These are phyloP conservation scores for Xylariaceae sp. DNA, from an alignment of 2,329 filamentous ascomycete species.

Conservation along the genomic window DNA sequence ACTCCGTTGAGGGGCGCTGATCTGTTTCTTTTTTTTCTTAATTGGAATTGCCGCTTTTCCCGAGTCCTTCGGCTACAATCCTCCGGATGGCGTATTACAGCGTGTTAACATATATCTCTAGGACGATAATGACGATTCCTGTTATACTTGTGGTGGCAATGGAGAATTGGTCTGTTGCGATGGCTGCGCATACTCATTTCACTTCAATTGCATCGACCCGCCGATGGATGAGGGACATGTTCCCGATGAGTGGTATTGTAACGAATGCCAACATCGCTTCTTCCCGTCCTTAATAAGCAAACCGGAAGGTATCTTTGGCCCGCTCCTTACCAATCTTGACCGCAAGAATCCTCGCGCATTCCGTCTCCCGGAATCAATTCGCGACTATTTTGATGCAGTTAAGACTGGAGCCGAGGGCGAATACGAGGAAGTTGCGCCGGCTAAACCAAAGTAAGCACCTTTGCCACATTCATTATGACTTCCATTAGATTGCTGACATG, in stretches of 20 bases:
- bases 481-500: constrained; percentile 27
- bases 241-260: constrained; percentile 82
- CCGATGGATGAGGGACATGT: constrained; percentile 61
- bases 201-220: constrained; percentile 84
- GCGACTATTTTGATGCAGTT: constrained; percentile 76
- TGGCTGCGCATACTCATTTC: constrained; percentile 84
- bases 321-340: constrained; percentile 61
- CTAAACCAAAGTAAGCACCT: constrained; percentile 54
- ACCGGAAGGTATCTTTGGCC: constrained; percentile 55
- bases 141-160: constrained; percentile 77
- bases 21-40: constrained; percentile 16
- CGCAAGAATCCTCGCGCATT: constrained; percentile 69
- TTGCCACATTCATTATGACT: not conserved
- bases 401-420: constrained; percentile 71
- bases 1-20: constrained; percentile 11
- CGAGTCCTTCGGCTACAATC: constrained; percentile 32
- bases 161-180: constrained; percentile 92
- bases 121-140: constrained; percentile 85
- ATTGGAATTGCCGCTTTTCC: constrained; percentile 32
- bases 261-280: constrained; percentile 57
- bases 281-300: constrained; percentile 40
- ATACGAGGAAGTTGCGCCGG: constrained; percentile 64
- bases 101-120: constrained; percentile 36
- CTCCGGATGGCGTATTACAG: constrained; percentile 22
- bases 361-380: constrained; percentile 64